phyloP scores from a whole-genome alignment of 164 flowering plant species.

The Chimonanthus praecox region DNA sequence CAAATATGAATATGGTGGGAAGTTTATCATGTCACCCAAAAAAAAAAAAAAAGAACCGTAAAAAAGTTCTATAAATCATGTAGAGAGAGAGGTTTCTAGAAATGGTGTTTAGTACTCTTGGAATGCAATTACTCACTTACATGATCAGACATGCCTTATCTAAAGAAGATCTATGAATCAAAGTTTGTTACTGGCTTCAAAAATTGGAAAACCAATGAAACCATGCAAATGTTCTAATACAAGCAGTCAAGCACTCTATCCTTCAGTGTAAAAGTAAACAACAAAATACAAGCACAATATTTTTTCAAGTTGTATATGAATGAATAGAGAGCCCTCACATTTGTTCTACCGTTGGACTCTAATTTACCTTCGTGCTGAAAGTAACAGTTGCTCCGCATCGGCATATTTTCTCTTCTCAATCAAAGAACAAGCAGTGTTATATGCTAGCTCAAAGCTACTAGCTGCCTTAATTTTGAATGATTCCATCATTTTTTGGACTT shows the following conservation, averaged over 20 bases:
- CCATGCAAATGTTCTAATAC: background rate
- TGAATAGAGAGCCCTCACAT: background rate
- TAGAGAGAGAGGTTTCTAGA: no score
- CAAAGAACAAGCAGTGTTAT: slow-evolving; percentile 80
- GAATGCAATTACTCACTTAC: background rate
- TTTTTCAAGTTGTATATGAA: background rate
- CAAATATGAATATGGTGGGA: background rate
- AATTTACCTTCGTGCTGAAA: slow-evolving; percentile 70
- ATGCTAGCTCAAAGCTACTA: slow-evolving; percentile 94
- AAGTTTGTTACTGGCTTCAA: background rate
- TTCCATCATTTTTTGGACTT: slow-evolving; percentile 66
- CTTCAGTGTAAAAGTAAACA: background rate
- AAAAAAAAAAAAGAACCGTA: no score
- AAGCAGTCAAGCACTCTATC: background rate
- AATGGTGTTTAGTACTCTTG: background rate
- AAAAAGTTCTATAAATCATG: background rate
- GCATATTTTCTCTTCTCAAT: slow-evolving; percentile 52
- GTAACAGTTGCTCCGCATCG: slow-evolving; percentile 82
- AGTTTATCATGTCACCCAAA: background rate
- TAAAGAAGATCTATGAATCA: background rate
- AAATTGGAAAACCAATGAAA: background rate
- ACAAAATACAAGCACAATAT: background rate
- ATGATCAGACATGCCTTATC: background rate
- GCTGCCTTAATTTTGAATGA: slow-evolving; percentile 63
- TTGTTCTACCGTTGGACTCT: background rate